Conservation (phyloP, 768 basidiomycete genomes). For the Asterophora parasitica region DNA sequence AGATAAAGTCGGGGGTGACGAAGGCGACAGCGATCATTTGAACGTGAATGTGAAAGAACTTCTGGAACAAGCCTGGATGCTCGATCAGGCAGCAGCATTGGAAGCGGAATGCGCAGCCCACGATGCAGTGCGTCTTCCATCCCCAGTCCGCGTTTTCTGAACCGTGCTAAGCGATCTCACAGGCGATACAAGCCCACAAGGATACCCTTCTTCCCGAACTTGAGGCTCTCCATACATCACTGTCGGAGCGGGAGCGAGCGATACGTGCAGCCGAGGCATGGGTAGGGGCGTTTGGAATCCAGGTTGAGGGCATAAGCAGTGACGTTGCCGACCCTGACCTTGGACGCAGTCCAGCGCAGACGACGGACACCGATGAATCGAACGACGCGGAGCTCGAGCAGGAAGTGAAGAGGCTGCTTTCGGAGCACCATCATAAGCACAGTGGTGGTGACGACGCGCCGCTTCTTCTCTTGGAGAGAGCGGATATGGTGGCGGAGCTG, state of each 20-base stretch:
- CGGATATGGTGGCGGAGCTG: conserved; percentile 21
- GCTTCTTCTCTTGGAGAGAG: conserved; percentile 19
- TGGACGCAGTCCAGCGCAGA: too few species aligned
- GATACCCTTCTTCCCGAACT: conserved; percentile 21
- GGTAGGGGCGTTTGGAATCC: conserved; percentile 29
- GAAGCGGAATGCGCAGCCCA: conserved; percentile 18
- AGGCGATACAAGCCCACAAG: conserved; percentile 9
- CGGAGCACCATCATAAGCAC: neutral
- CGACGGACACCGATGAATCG: too few species aligned
- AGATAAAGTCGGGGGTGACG: neutral
- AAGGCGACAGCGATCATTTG: neutral
- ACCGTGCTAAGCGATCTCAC: neutral
- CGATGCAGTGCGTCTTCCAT: conserved; percentile 19
- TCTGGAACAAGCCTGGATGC: conserved; percentile 26
- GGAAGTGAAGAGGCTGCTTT: conserved; percentile 6
- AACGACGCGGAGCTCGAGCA: conserved; percentile 14
- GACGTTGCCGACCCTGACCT: conserved; percentile 1
- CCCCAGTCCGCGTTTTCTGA: neutral
- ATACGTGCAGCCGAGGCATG: conserved; percentile 27
- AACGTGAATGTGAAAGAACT: conserved; percentile 18
- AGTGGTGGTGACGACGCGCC: conserved; percentile 2
- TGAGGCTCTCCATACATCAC: conserved; percentile 17
- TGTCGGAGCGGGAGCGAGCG: conserved; percentile 13
- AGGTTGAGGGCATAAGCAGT: conserved; percentile 24
- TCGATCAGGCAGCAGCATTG: conserved; percentile 26